Evolutionary conservation across 768 basidiomycete species (phyloP).

Genomic region (Tulasnella sp.): DNA sequence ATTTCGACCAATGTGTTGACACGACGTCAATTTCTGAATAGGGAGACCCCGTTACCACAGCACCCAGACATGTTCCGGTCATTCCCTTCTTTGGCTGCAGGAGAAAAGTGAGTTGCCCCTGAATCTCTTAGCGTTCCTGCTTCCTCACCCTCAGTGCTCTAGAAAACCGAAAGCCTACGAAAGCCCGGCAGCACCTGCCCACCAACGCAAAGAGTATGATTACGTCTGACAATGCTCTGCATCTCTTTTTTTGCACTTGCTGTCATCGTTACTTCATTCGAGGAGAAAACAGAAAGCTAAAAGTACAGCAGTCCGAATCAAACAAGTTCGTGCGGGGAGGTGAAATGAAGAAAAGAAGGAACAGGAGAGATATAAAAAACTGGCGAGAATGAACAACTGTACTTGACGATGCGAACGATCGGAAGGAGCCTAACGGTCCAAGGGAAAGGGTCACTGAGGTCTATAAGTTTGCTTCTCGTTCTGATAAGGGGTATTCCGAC

Average conservation of each 20-base stretch:
- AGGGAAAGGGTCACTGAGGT: neutral
- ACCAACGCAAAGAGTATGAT: slow-evolving; percentile 11
- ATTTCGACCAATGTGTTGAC: neutral
- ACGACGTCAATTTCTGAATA: slow-evolving; percentile 29
- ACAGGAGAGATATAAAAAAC: neutral
- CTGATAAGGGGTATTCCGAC: neutral
- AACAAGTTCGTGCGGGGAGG: neutral
- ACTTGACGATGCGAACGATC: too few relatives aligned
- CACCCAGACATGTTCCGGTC: slow-evolving; percentile 93
- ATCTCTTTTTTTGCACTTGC: neutral
- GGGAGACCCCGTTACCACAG: slow-evolving; percentile 91
- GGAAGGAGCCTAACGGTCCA: too few relatives aligned
- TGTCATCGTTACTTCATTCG: neutral
- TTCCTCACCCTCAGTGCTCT: neutral
- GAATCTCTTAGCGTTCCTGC: neutral
- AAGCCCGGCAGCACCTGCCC: slow-evolving; percentile 15
- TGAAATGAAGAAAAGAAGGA: neutral
- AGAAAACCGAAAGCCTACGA: slow-evolving; percentile 17
- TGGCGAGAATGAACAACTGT: neutral
- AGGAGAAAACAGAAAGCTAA: neutral
- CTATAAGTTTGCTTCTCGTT: slow-evolving; percentile 1
- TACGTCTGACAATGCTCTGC: slow-evolving; percentile 7
- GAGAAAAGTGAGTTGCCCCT: slow-evolving; percentile 67
- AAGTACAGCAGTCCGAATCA: neutral
- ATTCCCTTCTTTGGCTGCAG: slow-evolving; percentile 92